A percentile compares a stretch with the other conserved stretches of the same genome.
These are phyloP conservation scores for Angophora floribunda DNA, from an alignment of 345 rosid species.

Conservation along the genomic window DNA sequence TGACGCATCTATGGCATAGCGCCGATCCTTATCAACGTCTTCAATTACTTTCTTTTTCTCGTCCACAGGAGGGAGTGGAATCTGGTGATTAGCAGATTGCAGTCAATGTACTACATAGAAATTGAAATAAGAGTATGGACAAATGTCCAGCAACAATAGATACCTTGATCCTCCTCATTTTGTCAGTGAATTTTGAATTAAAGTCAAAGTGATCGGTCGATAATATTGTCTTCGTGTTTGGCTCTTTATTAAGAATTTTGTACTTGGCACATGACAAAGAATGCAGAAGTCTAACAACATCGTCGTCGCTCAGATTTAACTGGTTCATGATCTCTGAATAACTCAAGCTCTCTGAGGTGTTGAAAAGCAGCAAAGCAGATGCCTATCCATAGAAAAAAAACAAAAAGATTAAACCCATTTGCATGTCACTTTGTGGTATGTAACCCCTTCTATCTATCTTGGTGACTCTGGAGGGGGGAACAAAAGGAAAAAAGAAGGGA, in stretches of 20 bases:
- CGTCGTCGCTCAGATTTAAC: constrained; percentile 50
- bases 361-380: constrained; percentile 51
- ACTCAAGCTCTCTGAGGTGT: constrained; percentile 47
- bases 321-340: constrained; percentile 63
- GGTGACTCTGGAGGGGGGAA: background rate
- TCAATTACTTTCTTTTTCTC: constrained; percentile 63
- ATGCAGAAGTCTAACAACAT: constrained; percentile 52
- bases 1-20: constrained; percentile 68
- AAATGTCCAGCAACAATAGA: background rate
- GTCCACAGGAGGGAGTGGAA: constrained; percentile 64
- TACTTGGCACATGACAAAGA: constrained; percentile 49
- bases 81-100: constrained; percentile 14
- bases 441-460: background rate
- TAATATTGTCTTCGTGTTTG: constrained; percentile 25
- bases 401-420: background rate
- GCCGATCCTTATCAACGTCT: constrained; percentile 65
- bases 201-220: constrained; percentile 31
- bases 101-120: background rate
- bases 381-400: constrained; percentile 22
- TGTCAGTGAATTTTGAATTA: constrained; percentile 54
- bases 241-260: constrained; percentile 41
- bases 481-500: background rate
- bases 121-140: background rate
- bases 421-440: background rate
- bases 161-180: constrained; percentile 73